These are phyloP conservation scores for Teratosphaeriaceae sp. DNA, from an alignment of 2,329 filamentous ascomycete genomes.

Conservation along the genomic window DNA sequence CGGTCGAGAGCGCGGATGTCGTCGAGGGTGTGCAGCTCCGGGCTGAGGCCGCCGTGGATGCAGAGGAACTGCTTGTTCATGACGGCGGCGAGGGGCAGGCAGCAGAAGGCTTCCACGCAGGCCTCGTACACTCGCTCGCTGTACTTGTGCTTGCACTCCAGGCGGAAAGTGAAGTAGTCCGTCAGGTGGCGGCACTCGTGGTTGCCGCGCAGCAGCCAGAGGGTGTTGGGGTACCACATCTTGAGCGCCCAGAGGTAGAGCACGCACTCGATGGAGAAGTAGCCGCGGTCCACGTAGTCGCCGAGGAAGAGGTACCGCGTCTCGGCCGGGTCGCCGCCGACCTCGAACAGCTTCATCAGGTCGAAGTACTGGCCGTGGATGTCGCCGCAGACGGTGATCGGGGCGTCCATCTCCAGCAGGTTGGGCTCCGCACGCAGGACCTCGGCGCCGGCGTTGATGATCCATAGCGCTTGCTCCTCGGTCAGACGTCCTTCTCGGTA, in stretches of 20 bases:
- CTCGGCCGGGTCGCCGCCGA: conserved; percentile 92
- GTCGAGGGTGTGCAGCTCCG: conserved; percentile 91
- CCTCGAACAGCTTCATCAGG: conserved; percentile 98
- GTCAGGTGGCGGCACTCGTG: conserved; percentile 98
- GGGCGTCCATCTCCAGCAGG: conserved; percentile 97
- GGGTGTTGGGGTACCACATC: conserved; percentile 96
- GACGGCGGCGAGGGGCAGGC: conserved; percentile 83
- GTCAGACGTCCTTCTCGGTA: conserved; percentile 95
- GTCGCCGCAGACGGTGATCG: conserved; percentile 97
- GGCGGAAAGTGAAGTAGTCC: conserved; percentile 99
- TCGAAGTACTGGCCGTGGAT: conserved; percentile 99
- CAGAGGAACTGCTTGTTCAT: conserved; percentile 99
- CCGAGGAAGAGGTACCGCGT: conserved; percentile 95
- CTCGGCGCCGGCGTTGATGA: conserved; percentile 81
- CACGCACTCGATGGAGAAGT: conserved; percentile 99
- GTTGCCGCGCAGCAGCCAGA: conserved; percentile 96
- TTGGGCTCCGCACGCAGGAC: conserved; percentile 87
- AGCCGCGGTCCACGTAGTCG: conserved; percentile 96
- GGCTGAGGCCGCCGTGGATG: conserved; percentile 93
- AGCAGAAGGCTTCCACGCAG: conserved; percentile 97
- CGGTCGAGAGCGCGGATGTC: conserved; percentile 97
- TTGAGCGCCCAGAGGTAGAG: conserved; percentile 97
- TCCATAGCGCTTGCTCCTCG: conserved; percentile 95
- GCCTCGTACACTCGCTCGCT: conserved; percentile 93
- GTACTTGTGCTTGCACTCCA: conserved; percentile 99